Evolutionary conservation across 2,329 filamentous ascomycete genomes (phyloP), one percentile per base, ranked within the genome.

Genomic region (Simplicillium aogashimaense): DNA sequence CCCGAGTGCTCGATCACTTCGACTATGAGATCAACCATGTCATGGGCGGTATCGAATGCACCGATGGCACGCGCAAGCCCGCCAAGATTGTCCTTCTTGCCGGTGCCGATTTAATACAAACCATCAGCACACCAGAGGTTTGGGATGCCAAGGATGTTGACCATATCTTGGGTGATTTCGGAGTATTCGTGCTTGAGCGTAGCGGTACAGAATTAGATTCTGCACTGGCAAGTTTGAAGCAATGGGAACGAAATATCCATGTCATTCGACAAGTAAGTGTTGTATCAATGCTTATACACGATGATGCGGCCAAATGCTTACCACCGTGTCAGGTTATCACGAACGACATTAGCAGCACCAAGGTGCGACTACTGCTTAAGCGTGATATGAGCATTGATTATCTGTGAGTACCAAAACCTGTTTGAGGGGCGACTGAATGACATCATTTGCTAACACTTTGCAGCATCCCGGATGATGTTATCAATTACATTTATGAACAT

Each of bases 191-290:
- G 44, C 74, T 94, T n/a, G 85, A 95, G 69, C 78, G 90, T 44
- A 81, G 80, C 32, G 89, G 88, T 34, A 94, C 87, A 16, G 86
- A 94, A 53, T 83, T 94, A 37, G 85, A 94, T 46, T 85, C 94
- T 55, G 88, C 89, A 2, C 70, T 95, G 35, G 80, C 83, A n/a
- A 82, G 78, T 35, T 68, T 95, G 36, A 81, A 87, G 56, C 76
- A 79, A 44, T 95, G 83, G 76, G 81, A 86, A 53, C 78, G 88
- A 51, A 92, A 94, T 50, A 80, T 95, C 45, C 81, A 86, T 54
- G 83, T 94, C 40, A 90, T 95, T 47, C 83, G 86, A 42, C 58
- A 61, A 51, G 58, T 57, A 45, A 39, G 44, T 45, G 12, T 40
- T 40, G 18, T 28, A 34, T 25, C 39, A 13, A n/a, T 11, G 15